Percentiles rank a stretch among this genome's conserved stretches.
Conservation (phyloP, 1,284 basidiomycete species). For the Stygiomarasmius scandens region DNA sequence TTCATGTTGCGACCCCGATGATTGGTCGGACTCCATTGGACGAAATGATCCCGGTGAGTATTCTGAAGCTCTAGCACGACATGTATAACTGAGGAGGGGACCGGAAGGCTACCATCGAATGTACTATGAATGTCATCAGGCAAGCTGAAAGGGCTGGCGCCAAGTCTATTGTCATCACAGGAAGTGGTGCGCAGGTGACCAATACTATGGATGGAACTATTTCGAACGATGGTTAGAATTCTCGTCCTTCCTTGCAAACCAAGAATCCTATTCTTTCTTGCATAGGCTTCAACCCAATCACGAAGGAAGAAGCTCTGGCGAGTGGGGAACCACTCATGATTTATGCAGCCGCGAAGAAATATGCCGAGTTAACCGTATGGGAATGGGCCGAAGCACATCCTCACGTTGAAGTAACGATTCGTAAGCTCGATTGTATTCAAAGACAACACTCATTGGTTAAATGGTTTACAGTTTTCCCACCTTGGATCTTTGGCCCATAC, state of each 20-base stretch:
- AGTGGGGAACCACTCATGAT: not conserved
- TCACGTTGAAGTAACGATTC: constrained; percentile 7
- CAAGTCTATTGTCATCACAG: constrained; percentile 3
- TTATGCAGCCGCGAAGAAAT: constrained; percentile 4
- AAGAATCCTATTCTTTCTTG: not conserved
- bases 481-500: constrained; percentile 6
- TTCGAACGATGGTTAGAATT: not conserved
- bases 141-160: constrained; percentile 10
- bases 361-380: constrained; percentile 7
- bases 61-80: not conserved
- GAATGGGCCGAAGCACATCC: constrained; percentile 5
- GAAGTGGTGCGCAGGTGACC: no score
- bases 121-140: constrained; percentile 6
- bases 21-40: not conserved
- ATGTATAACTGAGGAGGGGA: not conserved
- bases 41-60: not conserved
- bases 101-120: constrained; percentile 3
- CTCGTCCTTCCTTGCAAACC: not conserved
- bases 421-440: not conserved
- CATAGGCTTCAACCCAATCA: constrained; percentile 6
- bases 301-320: constrained; percentile 9
- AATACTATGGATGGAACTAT: not conserved
- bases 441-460: not conserved
- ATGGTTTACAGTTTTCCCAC: not conserved
- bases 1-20: constrained; percentile 15